These are phyloP conservation scores for Thozetella sp. DNA, from an alignment of 495 filamentous ascomycete species.

Conservation along the genomic window DNA sequence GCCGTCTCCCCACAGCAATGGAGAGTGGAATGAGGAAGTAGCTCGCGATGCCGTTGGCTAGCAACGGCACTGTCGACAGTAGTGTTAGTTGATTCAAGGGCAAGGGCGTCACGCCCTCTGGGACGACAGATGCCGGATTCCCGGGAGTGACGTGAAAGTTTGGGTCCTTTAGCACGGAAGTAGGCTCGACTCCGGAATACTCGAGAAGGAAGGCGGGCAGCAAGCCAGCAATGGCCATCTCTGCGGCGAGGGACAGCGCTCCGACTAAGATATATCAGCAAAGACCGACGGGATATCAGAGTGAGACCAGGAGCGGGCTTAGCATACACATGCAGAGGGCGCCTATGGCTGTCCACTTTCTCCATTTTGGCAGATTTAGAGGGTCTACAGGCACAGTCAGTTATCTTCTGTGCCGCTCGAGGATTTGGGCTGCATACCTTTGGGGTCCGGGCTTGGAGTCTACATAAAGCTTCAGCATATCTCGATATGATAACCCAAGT, in stretches of 20 bases:
- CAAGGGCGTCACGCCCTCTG: background rate
- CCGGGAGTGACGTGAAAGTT: background rate
- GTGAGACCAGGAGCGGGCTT: background rate
- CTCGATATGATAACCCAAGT: too few relatives aligned
- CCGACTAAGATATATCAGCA: constrained; percentile 4
- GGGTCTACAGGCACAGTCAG: constrained; percentile 4
- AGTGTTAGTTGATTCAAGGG: constrained; percentile 5
- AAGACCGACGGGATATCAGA: background rate
- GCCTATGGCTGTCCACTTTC: constrained; percentile 8
- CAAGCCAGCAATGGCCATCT: constrained; percentile 4
- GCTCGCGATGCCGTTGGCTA: constrained; percentile 9
- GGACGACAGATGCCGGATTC: constrained; percentile 1
- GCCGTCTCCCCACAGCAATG: constrained; percentile 5
- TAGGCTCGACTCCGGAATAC: constrained; percentile 8
- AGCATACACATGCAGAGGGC: constrained; percentile 6
- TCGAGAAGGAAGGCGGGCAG: constrained; percentile 9
- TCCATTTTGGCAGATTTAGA: constrained; percentile 9
- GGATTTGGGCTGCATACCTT: background rate
- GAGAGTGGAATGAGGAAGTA: constrained; percentile 9
- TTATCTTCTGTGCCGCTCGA: too few relatives aligned
- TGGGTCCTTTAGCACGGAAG: constrained; percentile 3
- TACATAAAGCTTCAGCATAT: too few relatives aligned
- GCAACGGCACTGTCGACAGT: constrained; percentile 6
- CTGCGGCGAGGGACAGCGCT: constrained; percentile 2
- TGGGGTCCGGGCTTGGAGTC: background rate